phyloP scores from a whole-genome alignment of 176 grass and related monocot genomes.

The Avena atlantica region DNA sequence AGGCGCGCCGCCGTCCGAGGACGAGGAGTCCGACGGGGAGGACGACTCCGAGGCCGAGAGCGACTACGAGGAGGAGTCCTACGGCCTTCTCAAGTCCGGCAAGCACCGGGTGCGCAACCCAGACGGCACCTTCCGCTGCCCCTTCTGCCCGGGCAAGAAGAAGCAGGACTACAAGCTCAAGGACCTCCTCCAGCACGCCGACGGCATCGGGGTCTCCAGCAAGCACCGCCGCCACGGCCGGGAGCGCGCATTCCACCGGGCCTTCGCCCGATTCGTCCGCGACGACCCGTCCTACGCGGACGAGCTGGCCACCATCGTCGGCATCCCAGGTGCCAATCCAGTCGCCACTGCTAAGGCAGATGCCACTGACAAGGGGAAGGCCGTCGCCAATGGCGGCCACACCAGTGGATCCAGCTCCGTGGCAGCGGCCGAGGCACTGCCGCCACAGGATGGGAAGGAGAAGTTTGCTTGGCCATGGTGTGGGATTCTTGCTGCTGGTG shows the following conservation, averaged over 20 bases:
- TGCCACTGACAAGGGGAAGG: not conserved
- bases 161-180: conserved; percentile 82
- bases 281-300: conserved; percentile 40
- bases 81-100: conserved; percentile 61
- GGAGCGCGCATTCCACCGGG: conserved; percentile 57
- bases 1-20: conserved; percentile 4
- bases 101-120: conserved; percentile 75
- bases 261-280: conserved; percentile 59
- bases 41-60: conserved; percentile 66
- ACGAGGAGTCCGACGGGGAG: conserved; percentile 44
- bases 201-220: conserved; percentile 66
- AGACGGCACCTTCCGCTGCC: conserved; percentile 81
- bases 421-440: not conserved
- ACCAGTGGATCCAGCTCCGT: conserved; percentile 8
- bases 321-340: conserved; percentile 10
- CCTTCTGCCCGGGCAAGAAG: conserved; percentile 90
- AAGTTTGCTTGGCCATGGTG: conserved; percentile 81
- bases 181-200: conserved; percentile 93
- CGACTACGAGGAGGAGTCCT: conserved; percentile 64
- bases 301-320: conserved; percentile 22
- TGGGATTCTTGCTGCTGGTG: conserved; percentile 59
- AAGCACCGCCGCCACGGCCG: conserved; percentile 65
- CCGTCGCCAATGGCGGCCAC: not conserved
- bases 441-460: conserved; percentile 53
- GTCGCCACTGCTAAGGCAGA: not conserved